Evolutionary conservation across 257 asterid species (phyloP).

Genomic region (Leonotis leonurus): DNA sequence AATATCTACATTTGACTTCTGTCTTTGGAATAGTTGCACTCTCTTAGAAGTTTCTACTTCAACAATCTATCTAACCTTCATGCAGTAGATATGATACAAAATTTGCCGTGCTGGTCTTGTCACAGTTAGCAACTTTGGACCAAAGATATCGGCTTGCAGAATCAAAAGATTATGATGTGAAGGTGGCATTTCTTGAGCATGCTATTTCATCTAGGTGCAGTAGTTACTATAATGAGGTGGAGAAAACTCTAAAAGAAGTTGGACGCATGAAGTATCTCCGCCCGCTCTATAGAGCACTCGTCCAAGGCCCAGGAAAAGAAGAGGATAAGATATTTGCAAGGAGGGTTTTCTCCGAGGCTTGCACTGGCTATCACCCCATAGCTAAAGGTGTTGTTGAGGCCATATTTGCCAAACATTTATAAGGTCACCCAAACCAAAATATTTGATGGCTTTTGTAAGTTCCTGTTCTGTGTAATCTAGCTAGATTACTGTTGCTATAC

Average conservation of each 20-base stretch:
- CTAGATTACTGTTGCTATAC: neutral
- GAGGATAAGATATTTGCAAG: constrained; percentile 79
- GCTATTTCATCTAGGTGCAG: constrained; percentile 69
- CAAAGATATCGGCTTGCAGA: constrained; percentile 72
- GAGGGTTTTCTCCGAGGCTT: constrained; percentile 82
- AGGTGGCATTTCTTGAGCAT: constrained; percentile 79
- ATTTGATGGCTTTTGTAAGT: neutral
- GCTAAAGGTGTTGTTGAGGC: constrained; percentile 89
- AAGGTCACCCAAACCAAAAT: neutral
- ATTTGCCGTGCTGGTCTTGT: neutral
- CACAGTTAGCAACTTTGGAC: constrained; percentile 70
- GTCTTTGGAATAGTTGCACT: neutral
- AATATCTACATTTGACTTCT: neutral
- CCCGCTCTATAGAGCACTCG: constrained; percentile 63
- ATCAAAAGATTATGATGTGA: constrained; percentile 73
- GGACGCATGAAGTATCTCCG: constrained; percentile 97
- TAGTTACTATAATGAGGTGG: constrained; percentile 69
- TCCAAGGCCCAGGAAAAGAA: constrained; percentile 69
- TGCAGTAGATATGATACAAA: neutral
- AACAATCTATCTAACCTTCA: neutral
- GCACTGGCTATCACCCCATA: constrained; percentile 78
- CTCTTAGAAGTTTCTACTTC: neutral
- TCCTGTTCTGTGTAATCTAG: neutral
- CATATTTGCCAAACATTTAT: constrained; percentile 54
- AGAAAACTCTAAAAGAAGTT: constrained; percentile 86